These are phyloP conservation scores for Rhynchospora tenuis DNA, from an alignment of 176 grass and related monocot species.

Conservation along the genomic window DNA sequence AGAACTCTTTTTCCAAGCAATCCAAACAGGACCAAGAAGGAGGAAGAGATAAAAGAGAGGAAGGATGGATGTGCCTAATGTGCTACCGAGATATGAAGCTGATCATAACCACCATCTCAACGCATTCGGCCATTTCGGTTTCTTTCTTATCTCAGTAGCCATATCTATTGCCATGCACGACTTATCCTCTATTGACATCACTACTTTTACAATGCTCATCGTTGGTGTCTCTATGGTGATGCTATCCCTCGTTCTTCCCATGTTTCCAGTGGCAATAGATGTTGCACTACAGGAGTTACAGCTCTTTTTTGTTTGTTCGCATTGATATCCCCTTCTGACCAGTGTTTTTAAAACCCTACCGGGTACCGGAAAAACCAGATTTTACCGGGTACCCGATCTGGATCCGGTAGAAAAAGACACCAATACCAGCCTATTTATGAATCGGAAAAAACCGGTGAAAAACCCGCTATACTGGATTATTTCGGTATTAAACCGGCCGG, in stretches of 20 bases:
- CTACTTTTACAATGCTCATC: not conserved
- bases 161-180: not conserved
- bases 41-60: not conserved
- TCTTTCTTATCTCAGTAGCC: not conserved
- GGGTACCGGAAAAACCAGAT: no score
- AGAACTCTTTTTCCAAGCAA: no score
- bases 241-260: not conserved
- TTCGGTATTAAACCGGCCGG: no score
- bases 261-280: not conserved
- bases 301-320: not conserved
- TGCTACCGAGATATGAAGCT: no score
- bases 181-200: not conserved
- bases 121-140: not conserved
- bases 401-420: no score
- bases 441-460: no score
- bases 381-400: no score
- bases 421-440: no score
- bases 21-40: no score
- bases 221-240: not conserved
- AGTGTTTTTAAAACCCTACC: no score
- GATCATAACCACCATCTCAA: not conserved
- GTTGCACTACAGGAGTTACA: not conserved
- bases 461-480: no score
- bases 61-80: not conserved
- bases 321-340: no score